Base-by-base conservation (phyloP, 1,284 basidiomycete genomes). In the Peniophora sp. region DNA sequence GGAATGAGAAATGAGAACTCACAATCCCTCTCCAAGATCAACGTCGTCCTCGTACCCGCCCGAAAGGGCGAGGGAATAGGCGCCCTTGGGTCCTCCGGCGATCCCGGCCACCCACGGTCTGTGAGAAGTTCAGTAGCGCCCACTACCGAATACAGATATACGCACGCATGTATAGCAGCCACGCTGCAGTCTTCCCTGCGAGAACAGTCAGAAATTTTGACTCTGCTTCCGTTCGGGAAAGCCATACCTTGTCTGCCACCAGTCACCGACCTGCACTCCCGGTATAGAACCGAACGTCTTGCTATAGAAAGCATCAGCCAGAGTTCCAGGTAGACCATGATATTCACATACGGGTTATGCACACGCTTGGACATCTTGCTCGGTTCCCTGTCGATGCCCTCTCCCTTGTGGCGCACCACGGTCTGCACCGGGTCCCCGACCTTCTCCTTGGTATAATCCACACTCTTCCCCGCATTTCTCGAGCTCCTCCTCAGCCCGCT, bases 41-140 rank as follows among this genome's bases (percentile, higher is more conserved):
- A 92, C 76, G 57, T 92, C 90, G 52, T 92, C 90, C 37, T 88
- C 85, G 57, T 92, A 93, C 2, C 88, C 88, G 14, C 90, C 90
- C 44, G 85, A 89, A 6, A 93, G 73, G 2, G 85, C 88, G 9
- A 93, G 75, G 47, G 84, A 88, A 59, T 85, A 88, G 6, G 88
- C 88, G 2, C 91, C 90, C 1, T 81, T 54, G 1, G 68, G 66
- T 3, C 82, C 80, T 3, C 77, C 75, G 10, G 83, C 69, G 35
- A 93, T 92, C 0, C 90, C 90, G 23, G 76, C 85, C 1, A 92
- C 90, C 73, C 78, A 83, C 0, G 90, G 89, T 1, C 86, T 58
- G 24, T 3, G 12, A 11, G 18, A 47, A 36, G 49, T 34, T 12
- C n/a, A 36, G n/a, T 15, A 48, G 32, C 3, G 47, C 18, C 42